A percentile compares a stretch with the other conserved stretches of the same genome.
These are phyloP conservation scores for Gloeopeniophorella convolvens DNA, from an alignment of 768 basidiomycete genomes.

Conservation along the genomic window DNA sequence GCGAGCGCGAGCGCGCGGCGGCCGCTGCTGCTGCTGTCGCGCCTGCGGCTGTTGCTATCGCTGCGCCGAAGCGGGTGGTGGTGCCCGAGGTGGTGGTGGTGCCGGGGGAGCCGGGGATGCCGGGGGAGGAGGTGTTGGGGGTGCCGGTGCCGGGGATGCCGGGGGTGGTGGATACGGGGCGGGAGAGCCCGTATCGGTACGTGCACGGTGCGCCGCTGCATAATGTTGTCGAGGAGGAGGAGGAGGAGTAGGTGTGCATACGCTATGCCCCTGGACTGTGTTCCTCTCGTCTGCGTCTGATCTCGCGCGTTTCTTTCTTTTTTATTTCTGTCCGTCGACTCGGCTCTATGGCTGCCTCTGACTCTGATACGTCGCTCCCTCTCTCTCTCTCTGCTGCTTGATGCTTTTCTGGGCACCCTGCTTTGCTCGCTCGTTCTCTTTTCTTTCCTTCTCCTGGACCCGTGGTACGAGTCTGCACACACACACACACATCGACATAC, in stretches of 20 bases:
- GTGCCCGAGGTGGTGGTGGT: conserved; percentile 23
- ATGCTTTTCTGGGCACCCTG: no score
- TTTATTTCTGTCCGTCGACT: not conserved
- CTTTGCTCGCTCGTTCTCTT: no score
- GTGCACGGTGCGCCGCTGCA: conserved; percentile 81
- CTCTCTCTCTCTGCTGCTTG: no score
- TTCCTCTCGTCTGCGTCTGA: not conserved
- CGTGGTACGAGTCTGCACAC: no score
- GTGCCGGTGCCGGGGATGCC: conserved; percentile 14
- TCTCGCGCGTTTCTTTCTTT: not conserved
- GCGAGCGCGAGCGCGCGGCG: conserved; percentile 51
- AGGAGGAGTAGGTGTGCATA: conserved; percentile 49
- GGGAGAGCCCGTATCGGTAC: conserved; percentile 65
- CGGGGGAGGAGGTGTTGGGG: conserved; percentile 23
- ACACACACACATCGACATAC: no score
- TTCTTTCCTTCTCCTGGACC: no score
- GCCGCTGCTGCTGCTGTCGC: not conserved
- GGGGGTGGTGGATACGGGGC: conserved; percentile 36
- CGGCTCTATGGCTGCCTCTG: not conserved
- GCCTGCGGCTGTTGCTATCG: no score
- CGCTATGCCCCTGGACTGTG: not conserved
- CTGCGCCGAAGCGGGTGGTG: no score
- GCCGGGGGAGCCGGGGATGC: conserved; percentile 15
- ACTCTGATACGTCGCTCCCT: not conserved
- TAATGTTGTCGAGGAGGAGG: conserved; percentile 80